Conservation (phyloP, 2,329 filamentous ascomycete species). For the Nothomitra cinnamomea region DNA sequence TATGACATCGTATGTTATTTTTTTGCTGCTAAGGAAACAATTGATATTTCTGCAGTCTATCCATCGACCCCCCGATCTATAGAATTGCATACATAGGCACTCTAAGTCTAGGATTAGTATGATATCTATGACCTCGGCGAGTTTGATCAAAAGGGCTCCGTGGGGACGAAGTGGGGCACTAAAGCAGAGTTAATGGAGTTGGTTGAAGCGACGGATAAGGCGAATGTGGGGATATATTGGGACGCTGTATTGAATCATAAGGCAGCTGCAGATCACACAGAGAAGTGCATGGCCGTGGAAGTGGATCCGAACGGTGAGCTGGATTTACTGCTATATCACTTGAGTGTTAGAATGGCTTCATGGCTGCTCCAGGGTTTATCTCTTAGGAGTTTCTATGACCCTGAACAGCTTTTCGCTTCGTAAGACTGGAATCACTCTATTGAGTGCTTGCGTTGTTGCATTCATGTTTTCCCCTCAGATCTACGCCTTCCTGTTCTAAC, state of each 20-base stretch:
- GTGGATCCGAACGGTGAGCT: slow-evolving; percentile 35
- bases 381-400: no score
- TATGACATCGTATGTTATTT: slow-evolving; percentile 33
- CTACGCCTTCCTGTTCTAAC: no score
- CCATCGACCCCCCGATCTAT: no score
- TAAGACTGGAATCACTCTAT: no score
- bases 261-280: slow-evolving; percentile 47
- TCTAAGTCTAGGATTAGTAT: slow-evolving; percentile 23
- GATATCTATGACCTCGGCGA: slow-evolving; percentile 56
- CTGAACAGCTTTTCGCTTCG: no score
- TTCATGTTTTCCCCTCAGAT: no score
- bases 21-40: slow-evolving; percentile 10
- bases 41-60: no score
- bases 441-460: no score
- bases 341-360: not conserved
- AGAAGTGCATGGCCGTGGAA: slow-evolving; percentile 44
- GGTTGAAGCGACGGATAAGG: slow-evolving; percentile 30
- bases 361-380: no score
- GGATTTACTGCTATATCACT: not conserved
- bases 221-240: slow-evolving; percentile 44
- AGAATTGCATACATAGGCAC: not conserved
- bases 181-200: slow-evolving; percentile 42
- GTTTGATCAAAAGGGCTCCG: slow-evolving; percentile 50
- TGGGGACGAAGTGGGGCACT: slow-evolving; percentile 50
- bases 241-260: slow-evolving; percentile 60